Evolutionary conservation across 1,284 basidiomycete species (phyloP), one percentile per base, ranked within the genome.

Genomic region (Sporisorium scitamineum): DNA sequence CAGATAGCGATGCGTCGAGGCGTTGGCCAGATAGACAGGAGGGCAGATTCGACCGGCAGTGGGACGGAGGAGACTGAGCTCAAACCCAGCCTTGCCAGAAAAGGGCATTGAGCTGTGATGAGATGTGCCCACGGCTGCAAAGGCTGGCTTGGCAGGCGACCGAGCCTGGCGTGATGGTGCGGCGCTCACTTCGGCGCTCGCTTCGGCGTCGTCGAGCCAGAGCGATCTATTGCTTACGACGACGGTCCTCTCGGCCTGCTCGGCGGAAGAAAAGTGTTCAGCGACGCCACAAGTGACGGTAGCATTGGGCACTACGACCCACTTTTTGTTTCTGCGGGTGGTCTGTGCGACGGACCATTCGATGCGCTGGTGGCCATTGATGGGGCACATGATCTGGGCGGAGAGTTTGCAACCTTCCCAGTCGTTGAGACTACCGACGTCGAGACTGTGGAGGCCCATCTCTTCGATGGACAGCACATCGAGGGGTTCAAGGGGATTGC

Each of bases 401-500:
- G 69, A 70, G n/a, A 80, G 63, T 48, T 65, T 70, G 56, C 61
- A 66, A 22, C 81, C 81, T 16, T 80, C 69, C 81, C 81, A 83
- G 51, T 83, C 80, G 41, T 70, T 73, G 32, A 72, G 59, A 58
- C 71, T 78, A 64, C 81, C 81, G 16, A 83, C 54, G 53, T 83
- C 72, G 61, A 83, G 65, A 27, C 78, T 72, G 61, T 83, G 81
- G 32, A 73, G 54, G 9, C 80, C 80, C 80, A 83, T 81, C 37
- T 83, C 81, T 18, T 81, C 71, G 48, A 83, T 77, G 3, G 80
- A 81, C 27, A 83, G 65, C 48, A 80, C 62, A 52, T 83, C 81
- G 32, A 83, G 72, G 2, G 72, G 73, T 31, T 80, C 76, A 32
- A 78, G 59, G 6, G 81, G 72, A 32, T 80, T 70, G 56, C 63